Evolutionary conservation across 306 rosid species (phyloP), one percentile per base, ranked within the genome.

Genomic region (Dalbergia oliveri): DNA sequence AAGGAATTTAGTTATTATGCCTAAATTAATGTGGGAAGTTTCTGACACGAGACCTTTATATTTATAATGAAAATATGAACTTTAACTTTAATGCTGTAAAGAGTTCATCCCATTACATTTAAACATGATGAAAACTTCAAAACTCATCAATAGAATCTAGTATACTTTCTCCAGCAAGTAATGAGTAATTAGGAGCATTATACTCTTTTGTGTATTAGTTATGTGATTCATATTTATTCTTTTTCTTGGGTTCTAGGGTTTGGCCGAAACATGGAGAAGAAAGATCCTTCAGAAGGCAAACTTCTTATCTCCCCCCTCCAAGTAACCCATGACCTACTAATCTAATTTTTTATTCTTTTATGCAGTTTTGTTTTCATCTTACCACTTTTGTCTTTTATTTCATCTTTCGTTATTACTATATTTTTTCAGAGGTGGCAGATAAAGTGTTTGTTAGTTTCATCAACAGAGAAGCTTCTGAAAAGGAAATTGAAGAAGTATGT

Each of bases 401-500:
- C 33, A 70, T 45, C 43, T 77, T 69, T 73, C 69, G 72, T 81
- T 77, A 78, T 37, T 4, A 26, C 68, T 76, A 61, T 78, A 13
- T 77, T 75, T 78, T 50, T 44, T 83, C 81, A 91, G 97, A 79
- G 82, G 77, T 66, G 69, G 84, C 34, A 50, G 97, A 90, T 77
- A 90, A 84, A 83, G 87, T 94, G 82, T 93, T 86, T 78, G 97
- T 94, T 68, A 77, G 89, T 74, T 51, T 26, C 84, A 71, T 94
- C 84, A 80, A 83, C 85, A 85, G 14, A 83, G 91, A 87, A 49
- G 90, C 94, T 75, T 81, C 94, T 9, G 41, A 8, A 73, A 84
- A 82, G 77, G 99, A 94, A n/a, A 78, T 94, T 78, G 97, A 88
- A 86, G 97, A 94, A 68, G 97, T 93, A 90, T 59, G 91, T 77